Evolutionary conservation across 225 moss, liverwort and hornwort species (phyloP).

Genomic region (Lunularia cruciata): DNA sequence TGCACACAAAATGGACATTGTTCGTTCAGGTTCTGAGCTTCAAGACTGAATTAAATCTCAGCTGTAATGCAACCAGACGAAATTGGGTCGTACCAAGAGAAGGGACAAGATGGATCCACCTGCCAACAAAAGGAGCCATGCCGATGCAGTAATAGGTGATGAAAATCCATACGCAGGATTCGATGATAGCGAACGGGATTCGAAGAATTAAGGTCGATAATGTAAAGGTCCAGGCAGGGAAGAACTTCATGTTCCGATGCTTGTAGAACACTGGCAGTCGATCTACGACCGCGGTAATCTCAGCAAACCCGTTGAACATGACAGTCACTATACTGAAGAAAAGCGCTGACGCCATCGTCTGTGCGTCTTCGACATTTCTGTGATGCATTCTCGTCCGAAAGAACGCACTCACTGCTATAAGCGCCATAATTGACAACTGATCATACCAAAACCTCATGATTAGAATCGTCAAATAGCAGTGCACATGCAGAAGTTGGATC

Average conservation of each 20-base stretch:
- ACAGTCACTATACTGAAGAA: slow-evolving; percentile 68
- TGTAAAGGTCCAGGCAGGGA: slow-evolving; percentile 73
- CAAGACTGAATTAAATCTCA: neutral
- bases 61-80: slow-evolving; percentile 30
- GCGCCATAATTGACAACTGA: neutral
- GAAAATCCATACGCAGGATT: slow-evolving; percentile 38
- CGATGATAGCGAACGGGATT: slow-evolving; percentile 59
- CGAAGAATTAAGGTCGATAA: slow-evolving; percentile 57
- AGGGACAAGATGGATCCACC: slow-evolving; percentile 52
- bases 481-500: no score
- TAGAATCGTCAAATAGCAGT: no score
- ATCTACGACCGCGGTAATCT: slow-evolving; percentile 57
- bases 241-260: slow-evolving; percentile 59
- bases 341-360: slow-evolving; percentile 34
- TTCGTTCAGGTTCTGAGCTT: neutral
- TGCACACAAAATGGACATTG: slow-evolving; percentile 45
- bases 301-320: slow-evolving; percentile 72
- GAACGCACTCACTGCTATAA: slow-evolving; percentile 32
- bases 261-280: slow-evolving; percentile 80
- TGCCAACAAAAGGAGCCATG: slow-evolving; percentile 50
- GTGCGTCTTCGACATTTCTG: slow-evolving; percentile 47
- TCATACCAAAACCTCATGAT: no score
- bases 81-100: slow-evolving; percentile 45
- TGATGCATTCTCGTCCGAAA: slow-evolving; percentile 66
- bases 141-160: slow-evolving; percentile 70